Evolutionary conservation across 1,284 basidiomycete genomes (phyloP).

Genomic region (Inonotus obliquus): DNA sequence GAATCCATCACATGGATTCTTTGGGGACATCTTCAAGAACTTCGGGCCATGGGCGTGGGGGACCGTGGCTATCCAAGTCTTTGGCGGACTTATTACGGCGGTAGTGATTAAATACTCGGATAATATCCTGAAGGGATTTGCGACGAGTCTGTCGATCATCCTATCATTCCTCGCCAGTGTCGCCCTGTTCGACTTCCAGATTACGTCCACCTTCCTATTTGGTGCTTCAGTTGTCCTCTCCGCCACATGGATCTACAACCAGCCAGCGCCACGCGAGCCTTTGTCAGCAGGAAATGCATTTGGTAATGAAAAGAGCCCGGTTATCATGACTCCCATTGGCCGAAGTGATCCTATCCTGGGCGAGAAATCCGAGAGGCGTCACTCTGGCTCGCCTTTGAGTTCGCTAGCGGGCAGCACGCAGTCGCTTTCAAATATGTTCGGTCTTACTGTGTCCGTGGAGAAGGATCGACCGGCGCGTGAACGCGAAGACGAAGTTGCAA

Average conservation of each 20-base stretch:
- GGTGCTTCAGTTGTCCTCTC: conserved; percentile 80
- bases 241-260: conserved; percentile 90
- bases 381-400: not conserved
- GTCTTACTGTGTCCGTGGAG: conserved; percentile 1
- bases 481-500: conserved; percentile 7
- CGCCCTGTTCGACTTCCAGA: conserved; percentile 81
- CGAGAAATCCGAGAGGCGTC: conserved; percentile 11
- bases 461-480: conserved; percentile 12
- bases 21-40: conserved; percentile 56
- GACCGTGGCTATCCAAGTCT: conserved; percentile 83
- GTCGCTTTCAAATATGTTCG: conserved; percentile 15
- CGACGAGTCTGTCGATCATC: conserved; percentile 88
- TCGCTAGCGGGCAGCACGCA: conserved; percentile 10
- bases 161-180: conserved; percentile 90
- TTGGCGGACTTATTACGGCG: conserved; percentile 89
- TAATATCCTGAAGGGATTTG: conserved; percentile 92
- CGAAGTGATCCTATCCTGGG: conserved; percentile 13
- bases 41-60: conserved; percentile 91
- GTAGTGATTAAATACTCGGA: conserved; percentile 84
- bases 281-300: not conserved
- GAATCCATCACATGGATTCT: conserved; percentile 23
- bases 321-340: not conserved
- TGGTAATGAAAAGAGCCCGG: conserved; percentile 5
- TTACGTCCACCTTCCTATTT: conserved; percentile 80
- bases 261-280: conserved; percentile 35